Conservation (phyloP, 1,284 basidiomycete species). For the Inonotus hispidus region DNA sequence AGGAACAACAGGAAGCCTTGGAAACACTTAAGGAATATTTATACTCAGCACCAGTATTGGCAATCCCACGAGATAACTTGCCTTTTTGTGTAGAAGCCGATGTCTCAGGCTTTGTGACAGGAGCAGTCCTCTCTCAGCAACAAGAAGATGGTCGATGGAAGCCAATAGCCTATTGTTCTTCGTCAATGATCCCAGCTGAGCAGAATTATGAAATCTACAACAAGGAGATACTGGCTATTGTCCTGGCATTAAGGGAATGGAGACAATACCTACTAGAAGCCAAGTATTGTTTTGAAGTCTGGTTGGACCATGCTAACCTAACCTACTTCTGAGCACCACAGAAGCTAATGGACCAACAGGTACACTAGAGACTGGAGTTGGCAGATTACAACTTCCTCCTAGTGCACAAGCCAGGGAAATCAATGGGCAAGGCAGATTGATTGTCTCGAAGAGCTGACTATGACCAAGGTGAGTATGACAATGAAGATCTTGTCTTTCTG, state of each 20-base stretch:
- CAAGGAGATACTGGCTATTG: constrained; percentile 39
- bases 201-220: constrained; percentile 45
- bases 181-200: constrained; percentile 27
- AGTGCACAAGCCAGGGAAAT: background rate
- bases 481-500: background rate
- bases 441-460: background rate
- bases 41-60: background rate
- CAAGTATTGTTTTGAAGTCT: constrained; percentile 20
- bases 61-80: background rate
- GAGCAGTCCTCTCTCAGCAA: constrained; percentile 2
- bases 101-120: constrained; percentile 3
- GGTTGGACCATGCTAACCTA: constrained; percentile 32
- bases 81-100: background rate
- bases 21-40: background rate
- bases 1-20: background rate
- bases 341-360: constrained; percentile 26
- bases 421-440: background rate
- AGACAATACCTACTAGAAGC: constrained; percentile 26
- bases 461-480: background rate
- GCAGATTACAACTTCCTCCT: background rate
- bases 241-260: constrained; percentile 31
- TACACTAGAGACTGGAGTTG: constrained; percentile 30
- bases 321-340: background rate
- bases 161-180: constrained; percentile 28
- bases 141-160: constrained; percentile 24